These are phyloP conservation scores for Debaryomyces castellii DNA, from an alignment of 805 yeast species.

Conservation along the genomic window DNA sequence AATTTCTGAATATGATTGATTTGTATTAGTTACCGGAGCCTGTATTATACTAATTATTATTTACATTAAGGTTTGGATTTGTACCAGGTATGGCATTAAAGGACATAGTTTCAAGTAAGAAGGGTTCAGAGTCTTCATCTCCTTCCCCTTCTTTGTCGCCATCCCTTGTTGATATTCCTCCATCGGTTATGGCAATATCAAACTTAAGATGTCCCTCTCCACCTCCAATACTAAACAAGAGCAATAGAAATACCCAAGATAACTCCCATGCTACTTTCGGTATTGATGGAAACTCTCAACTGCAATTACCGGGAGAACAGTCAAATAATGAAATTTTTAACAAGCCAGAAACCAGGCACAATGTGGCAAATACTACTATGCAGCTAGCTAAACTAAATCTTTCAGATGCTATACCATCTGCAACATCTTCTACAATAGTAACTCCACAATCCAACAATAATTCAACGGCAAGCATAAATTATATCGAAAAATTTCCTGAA, in stretches of 20 bases:
- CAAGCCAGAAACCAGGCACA: neutral
- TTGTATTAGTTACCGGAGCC: neutral
- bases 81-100: constrained; percentile 5
- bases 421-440: constrained; percentile 1
- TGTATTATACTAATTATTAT: neutral
- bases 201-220: constrained; percentile 68
- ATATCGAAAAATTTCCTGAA: constrained; percentile 28
- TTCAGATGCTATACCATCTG: neutral
- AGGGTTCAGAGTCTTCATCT: neutral
- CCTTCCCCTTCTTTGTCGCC: constrained; percentile 3
- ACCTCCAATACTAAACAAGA: constrained; percentile 57
- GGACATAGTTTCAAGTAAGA: constrained; percentile 7
- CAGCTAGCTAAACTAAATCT: neutral
- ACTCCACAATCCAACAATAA: constrained; percentile 9
- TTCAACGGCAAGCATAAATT: constrained; percentile 19
- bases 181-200: constrained; percentile 57
- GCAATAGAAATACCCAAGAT: constrained; percentile 2
- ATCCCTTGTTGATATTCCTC: constrained; percentile 26
- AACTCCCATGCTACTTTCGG: neutral
- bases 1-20: neutral
- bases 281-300: neutral
- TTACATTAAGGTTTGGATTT: neutral
- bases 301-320: neutral
- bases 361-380: neutral
- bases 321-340: neutral